Evolutionary conservation across 1,139 yeast species (phyloP), one percentile per base, ranked within the genome.

Genomic region (Scheffersomyces insectosa): DNA sequence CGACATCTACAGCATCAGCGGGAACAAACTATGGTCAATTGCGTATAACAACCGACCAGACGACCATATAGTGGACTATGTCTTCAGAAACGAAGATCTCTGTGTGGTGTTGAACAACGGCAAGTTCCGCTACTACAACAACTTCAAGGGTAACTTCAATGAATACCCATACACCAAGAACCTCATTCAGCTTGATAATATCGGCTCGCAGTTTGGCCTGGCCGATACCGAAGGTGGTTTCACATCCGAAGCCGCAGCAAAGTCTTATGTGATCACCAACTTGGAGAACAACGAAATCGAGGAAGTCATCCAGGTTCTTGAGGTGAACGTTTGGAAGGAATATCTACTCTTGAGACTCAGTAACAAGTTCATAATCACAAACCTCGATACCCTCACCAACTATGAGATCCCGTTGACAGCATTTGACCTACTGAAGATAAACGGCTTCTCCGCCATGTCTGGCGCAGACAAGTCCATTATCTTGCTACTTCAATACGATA

Each of bases 111-210:
- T 86, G 28, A 76, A 74, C 33, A 73, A 74, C 44, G 77, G 89
- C 1, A 70, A 72, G 31, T 79, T 79, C 34, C 68, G 97, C 47
- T 68, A 77, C 39, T 91, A 90, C 58, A 66, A 76, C 39, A 91
- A 88, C 52, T 81, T 87, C 48, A 79, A 79, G 30, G 88, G 89
- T 4, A 81, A 79, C 42, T 83, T 83, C 55, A 73, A 77, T 39
- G 88, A 84, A 49, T 60, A 65, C 48, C 42, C 49, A 37, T 77
- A 63, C 40, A 62, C 66, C 4, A 66, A 72, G 1, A 74, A 70
- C 40, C 50, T 63, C 20, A 57, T 62, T 12, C 58, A 58, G 0
- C 64, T 81, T n/a, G 59, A 56, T 9, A 70, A 70, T 34, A 59
- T 67, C 50, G 61, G 58, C 23, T 54, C 58, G 4, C 75, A 79